A percentile compares a stretch with the other conserved stretches of the same genome.
These are phyloP conservation scores for Begonia masoniana DNA, from an alignment of 306 rosid genomes.

Conservation along the genomic window DNA sequence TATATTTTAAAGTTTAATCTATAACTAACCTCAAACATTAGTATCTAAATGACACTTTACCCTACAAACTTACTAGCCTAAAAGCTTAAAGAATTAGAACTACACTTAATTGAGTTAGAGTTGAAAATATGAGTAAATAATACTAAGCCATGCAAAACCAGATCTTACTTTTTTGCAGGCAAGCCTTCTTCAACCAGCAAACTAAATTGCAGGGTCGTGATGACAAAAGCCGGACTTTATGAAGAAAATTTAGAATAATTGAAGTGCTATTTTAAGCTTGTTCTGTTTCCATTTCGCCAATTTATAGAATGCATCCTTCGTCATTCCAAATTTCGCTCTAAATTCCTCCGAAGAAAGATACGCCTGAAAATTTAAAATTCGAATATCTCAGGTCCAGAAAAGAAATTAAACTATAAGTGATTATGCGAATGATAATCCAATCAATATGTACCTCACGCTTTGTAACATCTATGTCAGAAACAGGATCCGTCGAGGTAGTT, in stretches of 20 bases:
- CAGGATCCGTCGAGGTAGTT: slow-evolving; percentile 50
- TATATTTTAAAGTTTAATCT: too few relatives aligned
- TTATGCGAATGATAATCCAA: slow-evolving; percentile 5
- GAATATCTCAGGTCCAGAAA: slow-evolving; percentile 18
- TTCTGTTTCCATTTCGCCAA: slow-evolving; percentile 98
- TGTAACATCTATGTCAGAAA: slow-evolving; percentile 70
- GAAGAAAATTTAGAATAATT: slow-evolving; percentile 48
- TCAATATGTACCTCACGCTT: slow-evolving; percentile 67
- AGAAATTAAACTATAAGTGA: slow-evolving; percentile 3
- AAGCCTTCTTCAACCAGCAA: slow-evolving; percentile 40
- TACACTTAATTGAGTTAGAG: too few relatives aligned
- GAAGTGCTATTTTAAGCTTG: slow-evolving; percentile 87
- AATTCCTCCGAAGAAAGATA: slow-evolving; percentile 79
- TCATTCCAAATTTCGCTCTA: slow-evolving; percentile 63
- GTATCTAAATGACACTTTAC: too few relatives aligned
- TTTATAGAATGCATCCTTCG: slow-evolving; percentile 56
- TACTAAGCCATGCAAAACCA: too few relatives aligned
- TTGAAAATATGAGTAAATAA: too few relatives aligned
- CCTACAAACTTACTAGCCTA: too few relatives aligned
- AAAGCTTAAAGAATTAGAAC: too few relatives aligned
- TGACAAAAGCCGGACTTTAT: slow-evolving; percentile 11
- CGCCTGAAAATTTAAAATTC: slow-evolving; percentile 43
- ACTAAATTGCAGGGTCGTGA: slow-evolving; percentile 26
- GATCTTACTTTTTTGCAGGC: slow-evolving; percentile 19
- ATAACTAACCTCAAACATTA: too few relatives aligned